phyloP scores from a whole-genome alignment of 164 flowering plant genomes.

The Vitis labrusca region DNA sequence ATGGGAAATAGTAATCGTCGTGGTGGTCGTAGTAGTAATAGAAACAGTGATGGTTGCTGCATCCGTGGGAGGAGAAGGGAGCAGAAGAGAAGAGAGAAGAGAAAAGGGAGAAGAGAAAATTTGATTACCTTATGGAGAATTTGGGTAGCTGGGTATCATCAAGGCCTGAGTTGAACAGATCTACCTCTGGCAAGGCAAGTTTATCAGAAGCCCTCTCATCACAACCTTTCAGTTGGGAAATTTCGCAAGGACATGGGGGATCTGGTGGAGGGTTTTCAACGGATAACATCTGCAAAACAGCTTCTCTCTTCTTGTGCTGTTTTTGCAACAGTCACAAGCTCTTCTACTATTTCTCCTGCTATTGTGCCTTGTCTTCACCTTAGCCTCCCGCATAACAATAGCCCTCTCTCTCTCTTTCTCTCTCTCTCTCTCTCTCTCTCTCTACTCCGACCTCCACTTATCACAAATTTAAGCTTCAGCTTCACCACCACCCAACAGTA shows the following conservation, averaged over 20 bases:
- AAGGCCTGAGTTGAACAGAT: conserved; percentile 34
- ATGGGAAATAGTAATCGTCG: conserved; percentile 1
- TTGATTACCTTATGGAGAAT: conserved; percentile 81
- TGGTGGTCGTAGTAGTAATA: neutral
- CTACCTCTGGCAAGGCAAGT: conserved; percentile 37
- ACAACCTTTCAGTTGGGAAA: conserved; percentile 30
- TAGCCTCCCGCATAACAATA: conserved; percentile 64
- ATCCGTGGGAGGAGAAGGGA: neutral
- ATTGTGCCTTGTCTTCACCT: conserved; percentile 28
- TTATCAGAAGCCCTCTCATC: conserved; percentile 42
- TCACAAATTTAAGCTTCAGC: neutral
- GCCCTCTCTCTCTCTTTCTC: neutral
- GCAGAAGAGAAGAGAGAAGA: neutral
- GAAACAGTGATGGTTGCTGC: neutral
- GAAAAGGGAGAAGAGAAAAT: neutral
- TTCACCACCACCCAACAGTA: conserved; percentile 6
- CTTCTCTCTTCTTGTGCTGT: conserved; percentile 64
- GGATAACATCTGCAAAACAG: conserved; percentile 86
- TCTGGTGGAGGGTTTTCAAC: conserved; percentile 67
- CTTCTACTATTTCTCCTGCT: conserved; percentile 20
- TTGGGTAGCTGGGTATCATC: conserved; percentile 31
- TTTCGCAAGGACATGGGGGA: conserved; percentile 45
- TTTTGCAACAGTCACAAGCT: conserved; percentile 59
- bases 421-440: neutral
- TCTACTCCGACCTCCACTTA: conserved; percentile 4